Evolutionary conservation across 108 stramenopile genomes (phyloP), one percentile per base, ranked within the genome.

Genomic region (Fragilaria crotonensis): DNA sequence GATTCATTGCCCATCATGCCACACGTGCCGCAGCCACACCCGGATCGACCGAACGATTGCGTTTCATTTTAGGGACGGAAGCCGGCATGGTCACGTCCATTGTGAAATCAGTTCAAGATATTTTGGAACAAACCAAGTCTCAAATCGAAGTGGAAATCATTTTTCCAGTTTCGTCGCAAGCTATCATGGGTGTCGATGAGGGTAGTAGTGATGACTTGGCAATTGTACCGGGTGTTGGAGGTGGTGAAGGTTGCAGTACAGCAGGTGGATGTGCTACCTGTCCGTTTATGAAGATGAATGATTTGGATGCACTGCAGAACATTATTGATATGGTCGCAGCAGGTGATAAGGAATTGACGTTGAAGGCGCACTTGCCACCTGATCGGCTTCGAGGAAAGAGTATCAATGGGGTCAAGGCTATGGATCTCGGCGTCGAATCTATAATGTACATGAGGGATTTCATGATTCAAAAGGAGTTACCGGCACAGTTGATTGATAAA

Each of bases 241-340:
- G 93, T 4, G 94, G 93, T 44, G 96, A 97, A 70, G 96, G 94
- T 14, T 97, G 96, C 75, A 80, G 81, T 20, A 95, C 96, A 44
- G 91, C 93, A 4, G 96, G 96, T 48, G 96, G 96, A 21, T 97
- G 96, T 65, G 96, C 96, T 4, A 97, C 96, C 25, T 97, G 96
- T 64, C 96, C 96, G 0, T 97, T 90, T 59, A 97, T 97, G 96
- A 97, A 97, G 74, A 95, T 95, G 94, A 97, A 97, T 68, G 88
- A 92, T 63, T 57, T 97, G 28, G 93, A 97, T 64, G 83, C 90
- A 2, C 64, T 97, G 32, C 63, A 77, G 33, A 89, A 95, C 64
- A 72, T 97, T 46, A 47, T 83, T 7, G 73, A 84, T 23, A 68
- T 80, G 72, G 76, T 84, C 19, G 62, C 73, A 49, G 31, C 54